A percentile compares a stretch with the other conserved stretches of the same genome.
Conservation (phyloP, 1,284 basidiomycete genomes). For the Mycena citricolor region DNA sequence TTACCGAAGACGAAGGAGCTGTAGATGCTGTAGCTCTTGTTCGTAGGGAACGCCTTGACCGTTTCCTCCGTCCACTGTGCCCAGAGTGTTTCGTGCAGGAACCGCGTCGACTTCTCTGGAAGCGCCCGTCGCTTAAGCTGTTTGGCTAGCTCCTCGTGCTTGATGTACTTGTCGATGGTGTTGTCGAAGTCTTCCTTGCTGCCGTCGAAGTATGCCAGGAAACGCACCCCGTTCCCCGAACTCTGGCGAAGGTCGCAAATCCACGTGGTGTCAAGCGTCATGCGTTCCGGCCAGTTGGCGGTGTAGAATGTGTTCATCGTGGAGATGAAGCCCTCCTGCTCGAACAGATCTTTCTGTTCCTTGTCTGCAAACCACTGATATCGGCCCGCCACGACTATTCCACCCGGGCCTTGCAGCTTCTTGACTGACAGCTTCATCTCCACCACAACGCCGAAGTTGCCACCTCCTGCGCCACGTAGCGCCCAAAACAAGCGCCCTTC, state of each 20-base stretch:
- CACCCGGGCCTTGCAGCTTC: conserved; percentile 2
- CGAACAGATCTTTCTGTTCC: conserved; percentile 11
- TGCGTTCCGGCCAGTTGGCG: conserved; percentile 18
- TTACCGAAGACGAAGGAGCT: conserved; percentile 21
- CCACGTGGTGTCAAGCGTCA: conserved; percentile 19
- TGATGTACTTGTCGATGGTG: conserved; percentile 17
- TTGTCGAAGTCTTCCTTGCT: conserved; percentile 12
- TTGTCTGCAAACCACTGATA: conserved; percentile 19
- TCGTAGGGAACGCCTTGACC: conserved; percentile 16
- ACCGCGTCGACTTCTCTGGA: conserved; percentile 18
- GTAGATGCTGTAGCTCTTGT: conserved; percentile 20
- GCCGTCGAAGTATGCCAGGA: conserved; percentile 15
- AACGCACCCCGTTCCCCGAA: conserved; percentile 18
- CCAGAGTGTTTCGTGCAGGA: conserved; percentile 22
- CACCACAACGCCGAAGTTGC: conserved; percentile 22
- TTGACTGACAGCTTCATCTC: conserved; percentile 17
- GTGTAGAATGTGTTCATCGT: conserved; percentile 21
- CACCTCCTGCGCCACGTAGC: conserved; percentile 18
- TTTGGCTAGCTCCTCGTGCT: conserved; percentile 12
- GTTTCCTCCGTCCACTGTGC: conserved; percentile 21
- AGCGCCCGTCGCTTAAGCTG: conserved; percentile 20
- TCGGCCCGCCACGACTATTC: conserved; percentile 15
- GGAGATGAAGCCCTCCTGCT: conserved; percentile 12
- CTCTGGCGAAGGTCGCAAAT: conserved; percentile 17
- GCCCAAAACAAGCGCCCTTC: conserved; percentile 22